Evolutionary conservation across 1,284 basidiomycete species (phyloP), one percentile per base, ranked within the genome.

Genomic region (Cutaneotrichosporon sp.): DNA sequence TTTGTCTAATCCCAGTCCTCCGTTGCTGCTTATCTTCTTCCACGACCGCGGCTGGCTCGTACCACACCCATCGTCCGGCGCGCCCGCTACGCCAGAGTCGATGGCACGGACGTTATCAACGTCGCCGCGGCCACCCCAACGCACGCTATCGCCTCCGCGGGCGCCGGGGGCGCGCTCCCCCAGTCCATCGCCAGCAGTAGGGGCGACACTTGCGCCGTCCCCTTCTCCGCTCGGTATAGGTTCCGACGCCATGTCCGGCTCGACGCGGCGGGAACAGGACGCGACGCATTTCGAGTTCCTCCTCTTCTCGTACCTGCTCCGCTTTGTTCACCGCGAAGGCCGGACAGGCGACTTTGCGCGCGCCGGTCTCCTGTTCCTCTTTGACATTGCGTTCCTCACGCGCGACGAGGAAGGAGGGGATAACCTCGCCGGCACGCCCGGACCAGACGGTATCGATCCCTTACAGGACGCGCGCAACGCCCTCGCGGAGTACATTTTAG

Each of bases 311-410:
- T 96, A 96, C 68, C 84, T 98, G 34, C 83, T 97, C 17, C 89
- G 92, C 3, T 97, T 93, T 67, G 87, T 92, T 18, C 94, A 97
- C 69, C 83, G 92, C 49, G 93, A 97, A 76, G 91, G 91, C 23
- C 83, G 87, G 30, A 91, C 90, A 23, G 94, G 94, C 14, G 92
- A 97, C 69, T 89, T 90, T 66, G 91, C 94, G 4, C 83, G 94
- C 10, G 90, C 90, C 4, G 94, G 93, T 8, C 76, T 97, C 33
- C 77, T 94, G 14, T 91, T 94, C 72, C 80, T 97, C 41, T 87
- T 97, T 82, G 91, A 96, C 65, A 87, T 97, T 36, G 90, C 90
- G 3, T 91, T 93, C 84, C 10, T 72, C 69, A 30, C 80, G 76
- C 54, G 76, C 67, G 49, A 50, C 0, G 67, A 66, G n/a, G 66